Base-by-base conservation (phyloP, 164 flowering plant species). In the Houttuynia cordata region DNA sequence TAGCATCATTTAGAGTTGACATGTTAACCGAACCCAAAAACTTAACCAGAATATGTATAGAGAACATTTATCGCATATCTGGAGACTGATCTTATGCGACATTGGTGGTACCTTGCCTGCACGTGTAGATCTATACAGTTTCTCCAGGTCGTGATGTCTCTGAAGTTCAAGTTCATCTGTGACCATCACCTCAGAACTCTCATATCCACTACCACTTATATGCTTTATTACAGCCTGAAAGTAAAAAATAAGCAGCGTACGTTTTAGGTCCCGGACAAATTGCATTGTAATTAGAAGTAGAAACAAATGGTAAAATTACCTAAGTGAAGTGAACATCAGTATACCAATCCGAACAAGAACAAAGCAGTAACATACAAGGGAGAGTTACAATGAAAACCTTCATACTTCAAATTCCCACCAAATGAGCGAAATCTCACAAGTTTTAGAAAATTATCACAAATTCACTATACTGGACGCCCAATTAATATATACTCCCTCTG, bases 171-270 rank as follows among this genome's bases (percentile, higher is more conserved):
- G 72, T 74, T 90, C 96, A 82, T 93, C 97, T 62, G 80, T 86
- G 37, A 92, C 96, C 84, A 90, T 75, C 9, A 79, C 81, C 73
- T 82, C 88, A 45, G 96, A 93, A 69, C 87, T 72, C 61, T 83
- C 97, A 76, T 90, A 93, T 20, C 98, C 98, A 70, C 78, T 80
- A 37, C 75, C 85, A 69, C 90, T 63, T 23, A 93, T 79, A 68
- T 93, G 98, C 81, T 90, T 93, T 71, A 87, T 86, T 24, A 93
- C 96, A 66, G 92, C 94, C 96, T 93, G 80, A 60, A 71, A 66
- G 37, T 52, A 62, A 67, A 30, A 30, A 50, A 64, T 8, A 18
- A 20, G 25, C 56, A 64, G 49, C 49, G 12, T 17, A 45, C 3
- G 17, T 17, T 12, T 45, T 45, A 45, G 14, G 17, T 2, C 8